Conservation (phyloP, 768 basidiomycete genomes). For the Russula compacta region DNA sequence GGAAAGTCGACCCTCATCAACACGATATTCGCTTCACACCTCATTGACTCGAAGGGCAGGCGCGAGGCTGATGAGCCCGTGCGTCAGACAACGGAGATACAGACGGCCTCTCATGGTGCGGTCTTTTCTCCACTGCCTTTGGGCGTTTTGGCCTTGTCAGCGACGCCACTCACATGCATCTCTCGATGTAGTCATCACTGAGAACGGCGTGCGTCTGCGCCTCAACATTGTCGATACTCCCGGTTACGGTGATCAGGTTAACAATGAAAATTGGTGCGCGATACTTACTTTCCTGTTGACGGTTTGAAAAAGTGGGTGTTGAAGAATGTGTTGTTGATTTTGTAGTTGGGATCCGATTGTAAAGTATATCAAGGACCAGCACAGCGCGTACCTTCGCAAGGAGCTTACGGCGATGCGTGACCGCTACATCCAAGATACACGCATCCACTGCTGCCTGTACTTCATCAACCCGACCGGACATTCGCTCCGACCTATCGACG, state of each 20-base stretch:
- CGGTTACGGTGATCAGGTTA: conserved; percentile 96
- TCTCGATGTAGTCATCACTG: conserved; percentile 66
- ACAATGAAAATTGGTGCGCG: conserved; percentile 94
- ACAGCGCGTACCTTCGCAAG: conserved; percentile 97
- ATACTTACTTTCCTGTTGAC: background rate
- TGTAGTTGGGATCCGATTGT: conserved; percentile 97
- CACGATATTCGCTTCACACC: conserved; percentile 97
- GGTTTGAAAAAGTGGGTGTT: background rate
- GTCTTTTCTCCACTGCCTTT: background rate
- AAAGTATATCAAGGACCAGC: conserved; percentile 99
- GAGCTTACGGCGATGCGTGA: conserved; percentile 98
- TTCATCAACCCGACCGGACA: conserved; percentile 99
- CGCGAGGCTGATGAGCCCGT: conserved; percentile 80
- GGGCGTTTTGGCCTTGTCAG: background rate
- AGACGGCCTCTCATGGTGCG: conserved; percentile 87
- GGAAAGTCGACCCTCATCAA: conserved; percentile 99
- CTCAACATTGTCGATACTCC: conserved; percentile 99
- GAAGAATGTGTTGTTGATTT: background rate
- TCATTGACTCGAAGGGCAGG: conserved; percentile 96
- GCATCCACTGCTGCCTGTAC: conserved; percentile 96
- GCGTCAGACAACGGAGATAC: conserved; percentile 94
- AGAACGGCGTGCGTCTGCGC: conserved; percentile 90
- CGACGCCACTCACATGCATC: background rate
- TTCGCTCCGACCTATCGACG: conserved; percentile 89
- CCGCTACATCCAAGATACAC: conserved; percentile 96